phyloP scores from a whole-genome alignment of 1,139 yeast species.

The Geotrichum histeridarum region DNA sequence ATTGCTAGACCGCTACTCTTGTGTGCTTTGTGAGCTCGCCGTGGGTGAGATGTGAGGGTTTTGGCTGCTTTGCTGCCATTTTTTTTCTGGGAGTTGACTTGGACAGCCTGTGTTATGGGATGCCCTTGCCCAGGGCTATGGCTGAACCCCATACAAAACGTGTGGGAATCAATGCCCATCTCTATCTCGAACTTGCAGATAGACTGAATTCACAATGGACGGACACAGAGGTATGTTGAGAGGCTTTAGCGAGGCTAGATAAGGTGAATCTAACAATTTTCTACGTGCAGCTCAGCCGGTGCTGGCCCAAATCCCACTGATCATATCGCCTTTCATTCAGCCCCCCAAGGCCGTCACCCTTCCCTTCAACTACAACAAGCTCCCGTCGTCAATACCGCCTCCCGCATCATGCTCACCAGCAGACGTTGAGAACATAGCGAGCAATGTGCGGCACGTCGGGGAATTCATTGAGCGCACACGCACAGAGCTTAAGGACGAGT shows the following conservation, averaged over 20 bases:
- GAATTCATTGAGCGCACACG: constrained; percentile 30
- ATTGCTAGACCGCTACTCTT: too few species aligned
- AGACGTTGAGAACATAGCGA: constrained; percentile 28
- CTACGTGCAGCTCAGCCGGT: constrained; percentile 44
- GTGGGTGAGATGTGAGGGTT: background rate
- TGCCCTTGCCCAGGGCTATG: constrained; percentile 10
- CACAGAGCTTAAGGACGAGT: constrained; percentile 29
- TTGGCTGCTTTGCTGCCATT: constrained; percentile 20
- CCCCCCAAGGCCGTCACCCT: constrained; percentile 58
- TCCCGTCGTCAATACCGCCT: constrained; percentile 35
- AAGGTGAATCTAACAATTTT: background rate
- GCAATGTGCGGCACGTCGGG: constrained; percentile 30
- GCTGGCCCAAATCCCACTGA: constrained; percentile 54
- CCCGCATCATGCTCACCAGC: constrained; percentile 28
- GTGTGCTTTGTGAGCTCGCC: background rate
- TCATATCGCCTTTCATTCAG: constrained; percentile 50
- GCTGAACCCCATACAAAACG: background rate
- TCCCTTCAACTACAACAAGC: constrained; percentile 46
- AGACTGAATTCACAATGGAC: constrained; percentile 11
- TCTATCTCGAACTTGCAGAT: too few species aligned
- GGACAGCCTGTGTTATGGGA: too few species aligned
- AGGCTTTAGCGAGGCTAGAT: background rate
- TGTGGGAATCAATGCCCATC: too few species aligned
- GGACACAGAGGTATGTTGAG: constrained; percentile 15
- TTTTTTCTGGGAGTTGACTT: background rate